Conservation (phyloP, 345 rosid species). For the Lepidium didymum region DNA sequence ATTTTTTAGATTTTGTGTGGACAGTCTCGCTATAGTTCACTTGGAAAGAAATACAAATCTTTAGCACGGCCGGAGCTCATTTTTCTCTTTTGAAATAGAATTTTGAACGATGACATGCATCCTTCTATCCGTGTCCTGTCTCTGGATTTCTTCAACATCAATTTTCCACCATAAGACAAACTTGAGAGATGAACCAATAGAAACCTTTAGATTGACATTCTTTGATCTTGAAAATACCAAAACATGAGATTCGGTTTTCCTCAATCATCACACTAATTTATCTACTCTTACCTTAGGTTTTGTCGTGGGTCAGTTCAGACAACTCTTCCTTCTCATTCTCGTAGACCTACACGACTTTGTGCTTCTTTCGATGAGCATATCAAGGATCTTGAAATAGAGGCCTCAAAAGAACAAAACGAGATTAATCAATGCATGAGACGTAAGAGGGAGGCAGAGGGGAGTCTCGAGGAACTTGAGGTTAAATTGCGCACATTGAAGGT, state of each 20-base stretch:
- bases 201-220: not conserved
- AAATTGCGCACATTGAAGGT: constrained; percentile 51
- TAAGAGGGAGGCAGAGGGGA: constrained; percentile 51
- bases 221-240: not conserved
- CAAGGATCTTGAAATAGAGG: constrained; percentile 48
- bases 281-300: constrained; percentile 48
- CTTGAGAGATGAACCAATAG: not conserved
- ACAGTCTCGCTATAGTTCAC: not conserved
- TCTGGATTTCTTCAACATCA: not conserved
- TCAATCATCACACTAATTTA: not conserved
- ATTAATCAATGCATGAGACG: constrained; percentile 42
- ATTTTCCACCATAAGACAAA: not conserved
- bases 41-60: constrained; percentile 8
- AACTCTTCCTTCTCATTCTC: constrained; percentile 56
- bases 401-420: constrained; percentile 31
- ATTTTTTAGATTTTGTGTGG: not conserved
- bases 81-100: not conserved
- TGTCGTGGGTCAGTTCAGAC: constrained; percentile 84
- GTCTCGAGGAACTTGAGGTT: constrained; percentile 37
- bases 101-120: not conserved
- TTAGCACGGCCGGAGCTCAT: not conserved
- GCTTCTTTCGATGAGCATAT: constrained; percentile 76
- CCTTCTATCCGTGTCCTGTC: not conserved
- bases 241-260: not conserved
- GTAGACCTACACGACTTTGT: constrained; percentile 67